Base-by-base conservation (phyloP, 2,329 filamentous ascomycete genomes). In the Colletotrichum noveboracense region DNA sequence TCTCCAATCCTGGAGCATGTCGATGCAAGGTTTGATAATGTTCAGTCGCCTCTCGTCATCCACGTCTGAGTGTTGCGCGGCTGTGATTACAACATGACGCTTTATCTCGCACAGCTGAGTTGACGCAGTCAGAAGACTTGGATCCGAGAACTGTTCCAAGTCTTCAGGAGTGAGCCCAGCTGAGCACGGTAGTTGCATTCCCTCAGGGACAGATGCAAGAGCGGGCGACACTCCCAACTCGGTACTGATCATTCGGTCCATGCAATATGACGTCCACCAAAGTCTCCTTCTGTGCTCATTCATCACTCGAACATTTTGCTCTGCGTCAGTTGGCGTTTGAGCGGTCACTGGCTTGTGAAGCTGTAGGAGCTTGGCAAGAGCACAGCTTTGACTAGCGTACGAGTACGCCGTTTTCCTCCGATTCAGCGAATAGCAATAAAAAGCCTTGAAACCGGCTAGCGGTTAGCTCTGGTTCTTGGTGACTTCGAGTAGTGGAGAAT, bases 211-310 rank as follows among this genome's bases (percentile, higher is more conserved):
- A 26, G 24, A 66, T 4, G 67, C 21, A 2, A 70, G 56, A 8
- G 69, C 32, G 2, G 71, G 71, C 13, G 71, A 58, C n/a, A 77
- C 55, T 7, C 76, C 76, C 14, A 77, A 66, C 30, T 77, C 76
- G 0, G 70, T 71, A 8, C 58, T 68, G 8, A 74, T 71, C 76
- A 77, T 77, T 1, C 70, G 60, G 1, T 77, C 74, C 74, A 77
- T 77, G 56, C 74, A 77, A 26, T 69, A 77, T 6, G 76, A 73
- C 5, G 76, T 77, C 74, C 76, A 77, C 74, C 74, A 77, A 3
- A 77, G 48, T 18, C 76, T 10, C 28, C 65, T 76, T n/a, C 38
- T 48, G 24, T 77, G 76, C n/a, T 77, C 76, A 9, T 66, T 56
- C 7, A 34, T n/a, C 7, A 77, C 12, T 16, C 69, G n/a, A 4